Evolutionary conservation across 1,139 yeast species (phyloP).

Genomic region (Pichia sp.): DNA sequence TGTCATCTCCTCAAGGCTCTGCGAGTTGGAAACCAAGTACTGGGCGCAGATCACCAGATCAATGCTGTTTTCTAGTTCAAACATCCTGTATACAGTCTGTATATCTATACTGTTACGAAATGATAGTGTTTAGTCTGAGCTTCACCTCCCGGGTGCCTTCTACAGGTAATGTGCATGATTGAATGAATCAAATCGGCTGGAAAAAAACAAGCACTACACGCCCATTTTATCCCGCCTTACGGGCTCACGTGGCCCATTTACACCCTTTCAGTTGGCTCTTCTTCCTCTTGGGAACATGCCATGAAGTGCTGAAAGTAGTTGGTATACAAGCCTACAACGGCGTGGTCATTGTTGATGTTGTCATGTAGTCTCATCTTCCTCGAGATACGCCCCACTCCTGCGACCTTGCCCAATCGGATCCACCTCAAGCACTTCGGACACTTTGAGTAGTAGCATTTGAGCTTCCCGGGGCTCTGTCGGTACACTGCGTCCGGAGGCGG

Average conservation of each 20-base stretch:
- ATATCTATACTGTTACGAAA: background rate
- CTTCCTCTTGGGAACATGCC: constrained; percentile 15
- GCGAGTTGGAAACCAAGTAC: constrained; percentile 1
- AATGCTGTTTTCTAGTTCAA: constrained; percentile 2
- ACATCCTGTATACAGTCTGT: background rate
- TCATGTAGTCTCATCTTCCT: background rate
- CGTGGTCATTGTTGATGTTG: background rate
- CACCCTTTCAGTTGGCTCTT: background rate
- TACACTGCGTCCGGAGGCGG: constrained; percentile 22
- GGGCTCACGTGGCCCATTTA: background rate
- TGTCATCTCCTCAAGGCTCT: background rate
- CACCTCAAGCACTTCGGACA: constrained; percentile 23
- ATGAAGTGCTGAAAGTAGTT: constrained; percentile 23
- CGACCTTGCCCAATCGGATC: constrained; percentile 21
- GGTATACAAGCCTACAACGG: constrained; percentile 20
- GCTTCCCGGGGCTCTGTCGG: constrained; percentile 14
- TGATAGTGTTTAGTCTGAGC: no score
- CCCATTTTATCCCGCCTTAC: background rate
- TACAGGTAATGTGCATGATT: background rate
- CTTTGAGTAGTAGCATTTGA: constrained; percentile 22
- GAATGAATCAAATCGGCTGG: background rate
- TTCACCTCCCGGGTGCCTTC: no score
- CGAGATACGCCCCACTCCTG: constrained; percentile 7
- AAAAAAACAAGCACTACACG: background rate
- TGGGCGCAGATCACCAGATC: constrained; percentile 7